Evolutionary conservation across 2,329 filamentous ascomycete species (phyloP).

Genomic region (Alternaria conjuncta): DNA sequence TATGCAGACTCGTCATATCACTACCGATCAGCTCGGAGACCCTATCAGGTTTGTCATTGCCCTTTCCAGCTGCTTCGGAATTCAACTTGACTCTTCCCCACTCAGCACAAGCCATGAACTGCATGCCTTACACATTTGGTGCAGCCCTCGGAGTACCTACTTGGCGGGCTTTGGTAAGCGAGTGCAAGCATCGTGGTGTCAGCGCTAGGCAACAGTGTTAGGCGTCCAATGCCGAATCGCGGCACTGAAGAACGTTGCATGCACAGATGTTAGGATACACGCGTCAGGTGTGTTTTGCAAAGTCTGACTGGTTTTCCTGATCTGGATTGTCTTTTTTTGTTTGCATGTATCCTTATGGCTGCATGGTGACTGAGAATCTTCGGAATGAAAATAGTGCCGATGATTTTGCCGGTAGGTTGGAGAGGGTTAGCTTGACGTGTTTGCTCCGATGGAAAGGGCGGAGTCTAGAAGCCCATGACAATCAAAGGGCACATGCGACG

Average conservation of each 20-base stretch:
- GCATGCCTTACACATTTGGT: not conserved
- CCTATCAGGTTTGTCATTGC: not conserved
- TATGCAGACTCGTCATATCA: not conserved
- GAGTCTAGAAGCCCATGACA: not conserved
- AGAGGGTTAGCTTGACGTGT: not conserved
- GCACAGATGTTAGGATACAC: not conserved
- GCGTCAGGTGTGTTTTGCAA: not conserved
- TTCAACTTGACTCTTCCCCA: not conserved
- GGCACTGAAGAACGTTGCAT: not conserved
- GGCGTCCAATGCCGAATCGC: slow-evolving; percentile 7
- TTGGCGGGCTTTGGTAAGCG: not conserved
- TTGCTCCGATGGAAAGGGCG: not conserved
- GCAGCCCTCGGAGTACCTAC: not conserved
- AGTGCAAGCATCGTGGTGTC: not conserved
- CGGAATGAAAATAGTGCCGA: not conserved
- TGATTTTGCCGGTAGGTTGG: not conserved
- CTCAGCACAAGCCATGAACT: not conserved
- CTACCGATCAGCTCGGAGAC: not conserved
- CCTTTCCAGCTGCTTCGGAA: not conserved
- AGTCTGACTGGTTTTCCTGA: not conserved
- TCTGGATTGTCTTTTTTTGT: not conserved
- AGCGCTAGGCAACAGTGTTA: not conserved
- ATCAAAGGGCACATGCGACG: not conserved
- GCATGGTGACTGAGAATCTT: not conserved
- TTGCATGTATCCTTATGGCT: not conserved